Conservation (phyloP, 1,284 basidiomycete species). For the Anthracocystis walkeri region DNA sequence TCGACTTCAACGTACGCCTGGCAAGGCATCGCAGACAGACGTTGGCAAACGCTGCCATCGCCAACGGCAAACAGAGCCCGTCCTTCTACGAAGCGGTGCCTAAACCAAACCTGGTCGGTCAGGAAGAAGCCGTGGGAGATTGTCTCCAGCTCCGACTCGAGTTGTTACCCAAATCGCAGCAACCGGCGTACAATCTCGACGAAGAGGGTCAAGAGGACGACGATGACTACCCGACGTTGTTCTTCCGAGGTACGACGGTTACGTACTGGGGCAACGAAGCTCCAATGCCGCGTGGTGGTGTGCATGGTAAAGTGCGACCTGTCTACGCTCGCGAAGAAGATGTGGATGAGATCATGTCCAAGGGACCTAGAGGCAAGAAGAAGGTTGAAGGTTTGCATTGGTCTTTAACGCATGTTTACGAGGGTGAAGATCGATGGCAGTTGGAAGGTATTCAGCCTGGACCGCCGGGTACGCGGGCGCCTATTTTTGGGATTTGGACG, state of each 20-base stretch:
- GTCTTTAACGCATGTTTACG: conserved; percentile 54
- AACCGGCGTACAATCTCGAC: conserved; percentile 22
- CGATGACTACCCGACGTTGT: conserved; percentile 43
- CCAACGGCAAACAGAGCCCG: conserved; percentile 7
- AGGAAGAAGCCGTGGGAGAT: conserved; percentile 55
- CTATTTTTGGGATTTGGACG: conserved; percentile 58
- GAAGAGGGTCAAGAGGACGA: conserved; percentile 40
- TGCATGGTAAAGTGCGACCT: conserved; percentile 47
- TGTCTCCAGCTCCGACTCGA: conserved; percentile 53
- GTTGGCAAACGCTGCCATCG: neutral
- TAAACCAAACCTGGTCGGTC: conserved; percentile 30
- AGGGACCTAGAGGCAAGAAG: conserved; percentile 22
- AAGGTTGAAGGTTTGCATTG: conserved; percentile 50
- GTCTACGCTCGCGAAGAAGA: conserved; percentile 42
- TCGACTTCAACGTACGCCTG: conserved; percentile 44
- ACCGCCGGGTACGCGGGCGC: conserved; percentile 45
- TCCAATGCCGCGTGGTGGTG: conserved; percentile 43
- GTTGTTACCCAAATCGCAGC: conserved; percentile 45
- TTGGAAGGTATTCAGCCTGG: conserved; percentile 53
- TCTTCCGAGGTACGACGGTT: conserved; percentile 53
- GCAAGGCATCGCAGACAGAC: conserved; percentile 28
- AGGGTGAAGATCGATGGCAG: conserved; percentile 57
- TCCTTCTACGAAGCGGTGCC: conserved; percentile 3
- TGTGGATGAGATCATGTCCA: conserved; percentile 26
- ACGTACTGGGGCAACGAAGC: conserved; percentile 49